These are phyloP conservation scores for Firmiana major DNA, from an alignment of 345 rosid genomes.

Conservation along the genomic window DNA sequence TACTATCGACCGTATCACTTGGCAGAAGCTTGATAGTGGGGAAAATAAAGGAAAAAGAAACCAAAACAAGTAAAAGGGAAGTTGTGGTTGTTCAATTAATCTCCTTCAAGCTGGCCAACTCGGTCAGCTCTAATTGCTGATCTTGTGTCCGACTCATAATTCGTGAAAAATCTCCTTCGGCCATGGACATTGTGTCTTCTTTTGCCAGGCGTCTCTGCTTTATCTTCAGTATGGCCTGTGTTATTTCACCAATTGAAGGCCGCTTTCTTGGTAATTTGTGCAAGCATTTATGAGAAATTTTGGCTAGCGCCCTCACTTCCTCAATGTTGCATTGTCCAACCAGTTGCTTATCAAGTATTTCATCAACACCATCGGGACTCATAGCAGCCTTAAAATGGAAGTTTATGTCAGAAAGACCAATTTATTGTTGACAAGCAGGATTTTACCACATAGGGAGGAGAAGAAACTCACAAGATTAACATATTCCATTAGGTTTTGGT, in stretches of 20 bases:
- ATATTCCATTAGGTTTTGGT: constrained; percentile 90
- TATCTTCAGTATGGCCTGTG: constrained; percentile 70
- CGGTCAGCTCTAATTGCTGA: constrained; percentile 68
- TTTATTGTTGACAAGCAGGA: neutral
- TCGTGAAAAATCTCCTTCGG: constrained; percentile 43
- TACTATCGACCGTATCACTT: neutral
- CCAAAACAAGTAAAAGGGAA: neutral
- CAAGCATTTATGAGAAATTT: constrained; percentile 66
- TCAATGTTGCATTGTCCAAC: constrained; percentile 53
- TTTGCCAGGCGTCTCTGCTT: constrained; percentile 40
- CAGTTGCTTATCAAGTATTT: constrained; percentile 70
- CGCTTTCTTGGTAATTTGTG: constrained; percentile 69
- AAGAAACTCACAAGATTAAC: constrained; percentile 63
- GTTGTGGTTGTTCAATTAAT: constrained; percentile 19
- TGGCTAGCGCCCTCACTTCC: constrained; percentile 71
- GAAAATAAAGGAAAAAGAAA: neutral
- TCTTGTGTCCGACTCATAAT: constrained; percentile 63
- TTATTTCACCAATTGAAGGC: constrained; percentile 77
- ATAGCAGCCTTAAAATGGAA: constrained; percentile 55
- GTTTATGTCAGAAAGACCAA: neutral
- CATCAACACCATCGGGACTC: constrained; percentile 83
- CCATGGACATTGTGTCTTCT: constrained; percentile 41
- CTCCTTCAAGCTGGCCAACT: constrained; percentile 43
- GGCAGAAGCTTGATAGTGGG: neutral
- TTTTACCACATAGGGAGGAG: neutral